Evolutionary conservation across 2,329 filamentous ascomycete genomes (phyloP).

Genomic region (Trichophyton verrucosum): DNA sequence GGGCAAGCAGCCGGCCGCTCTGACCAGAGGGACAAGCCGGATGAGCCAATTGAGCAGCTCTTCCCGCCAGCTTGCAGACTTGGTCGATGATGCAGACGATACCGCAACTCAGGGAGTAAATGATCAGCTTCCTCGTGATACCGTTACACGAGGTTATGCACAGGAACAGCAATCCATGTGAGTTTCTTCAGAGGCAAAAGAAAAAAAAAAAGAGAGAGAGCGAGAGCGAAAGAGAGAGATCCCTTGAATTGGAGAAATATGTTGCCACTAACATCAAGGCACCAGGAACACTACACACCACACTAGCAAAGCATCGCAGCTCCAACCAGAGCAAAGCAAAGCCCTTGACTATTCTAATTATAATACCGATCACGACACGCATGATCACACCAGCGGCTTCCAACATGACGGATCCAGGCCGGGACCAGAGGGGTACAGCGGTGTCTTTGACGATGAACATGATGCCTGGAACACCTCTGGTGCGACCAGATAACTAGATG

Average conservation of each 20-base stretch:
- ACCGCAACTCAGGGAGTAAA: slow-evolving; percentile 51
- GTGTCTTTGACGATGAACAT: slow-evolving; percentile 24
- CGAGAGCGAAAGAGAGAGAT: neutral
- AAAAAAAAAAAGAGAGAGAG: neutral
- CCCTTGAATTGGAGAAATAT: neutral
- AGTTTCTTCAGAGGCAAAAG: slow-evolving; percentile 4
- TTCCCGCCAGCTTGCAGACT: slow-evolving; percentile 50
- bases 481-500: neutral
- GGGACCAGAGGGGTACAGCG: neutral
- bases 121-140: slow-evolving; percentile 41
- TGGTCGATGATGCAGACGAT: slow-evolving; percentile 54
- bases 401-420: slow-evolving; percentile 3
- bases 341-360: neutral
- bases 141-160: slow-evolving; percentile 44
- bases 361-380: neutral
- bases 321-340: neutral
- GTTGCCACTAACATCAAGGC: neutral
- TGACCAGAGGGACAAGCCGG: slow-evolving; percentile 16
- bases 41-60: slow-evolving; percentile 36
- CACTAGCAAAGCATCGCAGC: neutral
- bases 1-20: neutral
- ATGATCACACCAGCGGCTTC: neutral
- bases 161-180: slow-evolving; percentile 33
- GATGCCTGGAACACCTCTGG: slow-evolving; percentile 16
- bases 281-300: neutral